Percentiles rank a stretch among this genome's conserved stretches.
phyloP scores from a whole-genome alignment of 495 filamentous ascomycete genomes.

The Evansstolkia leycettana region DNA sequence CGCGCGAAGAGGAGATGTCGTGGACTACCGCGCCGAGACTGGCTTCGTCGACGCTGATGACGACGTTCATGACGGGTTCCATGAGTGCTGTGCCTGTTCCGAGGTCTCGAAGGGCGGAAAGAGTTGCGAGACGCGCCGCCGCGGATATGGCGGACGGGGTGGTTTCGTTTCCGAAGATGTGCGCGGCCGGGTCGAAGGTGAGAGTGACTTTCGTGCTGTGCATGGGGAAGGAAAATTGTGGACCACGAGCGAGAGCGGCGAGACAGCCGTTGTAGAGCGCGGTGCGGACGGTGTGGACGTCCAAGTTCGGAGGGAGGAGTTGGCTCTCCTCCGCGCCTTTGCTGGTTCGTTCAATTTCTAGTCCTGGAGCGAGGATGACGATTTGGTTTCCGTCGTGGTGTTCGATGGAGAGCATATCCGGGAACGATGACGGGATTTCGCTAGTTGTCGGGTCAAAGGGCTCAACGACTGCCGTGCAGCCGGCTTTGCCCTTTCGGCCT shows the following conservation, averaged over 20 bases:
- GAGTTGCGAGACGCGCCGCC: slow-evolving; percentile 61
- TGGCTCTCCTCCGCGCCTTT: slow-evolving; percentile 26
- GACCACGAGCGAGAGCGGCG: slow-evolving; percentile 79
- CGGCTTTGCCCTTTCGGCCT: slow-evolving; percentile 66
- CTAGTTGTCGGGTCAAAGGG: slow-evolving; percentile 35
- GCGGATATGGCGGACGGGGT: slow-evolving; percentile 65
- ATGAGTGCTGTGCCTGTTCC: slow-evolving; percentile 49
- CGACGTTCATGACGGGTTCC: slow-evolving; percentile 85
- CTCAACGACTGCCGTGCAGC: slow-evolving; percentile 54
- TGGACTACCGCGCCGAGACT: slow-evolving; percentile 78
- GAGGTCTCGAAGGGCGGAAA: slow-evolving; percentile 47
- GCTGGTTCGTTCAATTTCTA: slow-evolving; percentile 26
- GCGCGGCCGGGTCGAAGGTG: slow-evolving; percentile 48
- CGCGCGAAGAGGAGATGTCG: slow-evolving; percentile 70
- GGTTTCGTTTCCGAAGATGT: slow-evolving; percentile 55
- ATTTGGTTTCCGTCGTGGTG: slow-evolving; percentile 45
- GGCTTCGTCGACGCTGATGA: slow-evolving; percentile 71
- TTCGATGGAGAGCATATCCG: slow-evolving; percentile 17
- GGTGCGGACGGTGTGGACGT: slow-evolving; percentile 42
- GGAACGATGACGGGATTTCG: slow-evolving; percentile 7
- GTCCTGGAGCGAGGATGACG: slow-evolving; percentile 36
- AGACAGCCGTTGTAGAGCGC: slow-evolving; percentile 65
- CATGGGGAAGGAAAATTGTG: slow-evolving; percentile 62
- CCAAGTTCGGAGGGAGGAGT: slow-evolving; percentile 45
- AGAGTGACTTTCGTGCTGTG: slow-evolving; percentile 57